Conservation (phyloP, 2,329 filamentous ascomycete species). For the Colletotrichum spaethianum region DNA sequence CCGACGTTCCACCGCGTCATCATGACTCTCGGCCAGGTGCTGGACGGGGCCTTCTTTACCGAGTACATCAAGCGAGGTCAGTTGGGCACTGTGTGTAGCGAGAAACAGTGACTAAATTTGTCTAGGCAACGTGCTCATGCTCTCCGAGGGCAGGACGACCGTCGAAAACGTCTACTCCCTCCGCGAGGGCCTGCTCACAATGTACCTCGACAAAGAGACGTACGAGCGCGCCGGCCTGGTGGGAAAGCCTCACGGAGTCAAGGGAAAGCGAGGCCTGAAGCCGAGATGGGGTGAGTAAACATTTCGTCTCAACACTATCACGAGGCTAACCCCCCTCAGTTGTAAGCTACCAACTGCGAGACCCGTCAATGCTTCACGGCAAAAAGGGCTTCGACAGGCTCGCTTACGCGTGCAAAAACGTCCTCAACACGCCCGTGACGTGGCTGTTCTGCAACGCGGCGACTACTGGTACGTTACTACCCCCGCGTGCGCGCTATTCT, state of each 20-base stretch:
- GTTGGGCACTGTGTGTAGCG: not conserved
- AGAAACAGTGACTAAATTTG: not conserved
- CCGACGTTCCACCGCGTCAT: slow-evolving; percentile 77
- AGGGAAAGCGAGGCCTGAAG: slow-evolving; percentile 72
- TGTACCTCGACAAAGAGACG: slow-evolving; percentile 84
- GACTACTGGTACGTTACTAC: slow-evolving; percentile 55
- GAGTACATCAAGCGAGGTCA: slow-evolving; percentile 85
- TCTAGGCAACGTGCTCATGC: slow-evolving; percentile 83
- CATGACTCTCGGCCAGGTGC: slow-evolving; percentile 79
- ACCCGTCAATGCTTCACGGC: slow-evolving; percentile 83
- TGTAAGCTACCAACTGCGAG: slow-evolving; percentile 82
- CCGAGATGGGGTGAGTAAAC: slow-evolving; percentile 78
- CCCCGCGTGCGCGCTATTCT: not conserved
- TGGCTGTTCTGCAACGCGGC: slow-evolving; percentile 84
- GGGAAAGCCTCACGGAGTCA: slow-evolving; percentile 75
- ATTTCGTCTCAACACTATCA: not conserved
- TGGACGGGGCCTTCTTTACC: slow-evolving; percentile 85
- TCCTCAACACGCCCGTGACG: slow-evolving; percentile 74
- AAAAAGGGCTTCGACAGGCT: slow-evolving; percentile 88
- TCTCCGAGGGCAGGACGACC: slow-evolving; percentile 82
- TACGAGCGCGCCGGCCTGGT: slow-evolving; percentile 88
- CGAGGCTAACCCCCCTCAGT: slow-evolving; percentile 65
- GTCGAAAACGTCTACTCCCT: slow-evolving; percentile 82
- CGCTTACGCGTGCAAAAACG: slow-evolving; percentile 83
- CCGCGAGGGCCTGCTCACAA: slow-evolving; percentile 76